Evolutionary conservation across 352 stramenopile genomes (phyloP).

Genomic region (Phytopythium kandeliae): DNA sequence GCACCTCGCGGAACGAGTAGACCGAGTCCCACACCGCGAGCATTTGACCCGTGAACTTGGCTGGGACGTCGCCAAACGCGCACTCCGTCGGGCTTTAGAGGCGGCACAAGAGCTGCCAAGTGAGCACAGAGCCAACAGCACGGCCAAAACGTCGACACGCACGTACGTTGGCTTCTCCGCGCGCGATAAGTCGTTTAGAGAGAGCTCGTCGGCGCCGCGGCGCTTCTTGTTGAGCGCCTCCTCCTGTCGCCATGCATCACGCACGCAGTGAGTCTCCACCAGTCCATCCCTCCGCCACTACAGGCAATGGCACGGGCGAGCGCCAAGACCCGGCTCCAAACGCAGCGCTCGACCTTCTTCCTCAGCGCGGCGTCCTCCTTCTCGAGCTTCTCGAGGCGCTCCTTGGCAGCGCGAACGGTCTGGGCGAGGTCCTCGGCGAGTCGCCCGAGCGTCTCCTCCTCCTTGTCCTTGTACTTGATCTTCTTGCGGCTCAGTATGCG

Average conservation of each 20-base stretch:
- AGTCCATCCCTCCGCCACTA: not conserved
- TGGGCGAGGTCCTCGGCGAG: conserved; percentile 76
- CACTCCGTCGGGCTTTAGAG: conserved; percentile 40
- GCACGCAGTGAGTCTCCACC: too few relatives aligned
- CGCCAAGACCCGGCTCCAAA: too few relatives aligned
- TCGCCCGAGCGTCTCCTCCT: conserved; percentile 80
- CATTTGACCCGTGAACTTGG: conserved; percentile 40
- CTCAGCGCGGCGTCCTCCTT: conserved; percentile 74
- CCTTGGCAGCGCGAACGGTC: conserved; percentile 67
- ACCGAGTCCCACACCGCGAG: conserved; percentile 78
- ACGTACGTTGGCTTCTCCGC: conserved; percentile 70
- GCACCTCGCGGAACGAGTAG: conserved; percentile 57
- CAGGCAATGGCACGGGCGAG: too few relatives aligned
- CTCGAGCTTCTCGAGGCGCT: conserved; percentile 83
- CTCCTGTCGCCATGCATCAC: too few relatives aligned
- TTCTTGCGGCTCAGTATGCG: conserved; percentile 84
- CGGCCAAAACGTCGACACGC: not conserved
- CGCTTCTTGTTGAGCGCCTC: conserved; percentile 82
- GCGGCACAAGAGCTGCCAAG: conserved; percentile 1
- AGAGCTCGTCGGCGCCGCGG: conserved; percentile 43
- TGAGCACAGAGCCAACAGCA: not conserved
- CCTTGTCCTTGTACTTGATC: conserved; percentile 88
- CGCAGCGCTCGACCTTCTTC: conserved; percentile 58
- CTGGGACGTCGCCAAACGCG: conserved; percentile 42
- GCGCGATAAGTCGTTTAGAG: conserved; percentile 21